A percentile compares a stretch with the other conserved stretches of the same genome.
Conservation (phyloP, 2,329 filamentous ascomycete genomes). For the Aspergillus tanneri region DNA sequence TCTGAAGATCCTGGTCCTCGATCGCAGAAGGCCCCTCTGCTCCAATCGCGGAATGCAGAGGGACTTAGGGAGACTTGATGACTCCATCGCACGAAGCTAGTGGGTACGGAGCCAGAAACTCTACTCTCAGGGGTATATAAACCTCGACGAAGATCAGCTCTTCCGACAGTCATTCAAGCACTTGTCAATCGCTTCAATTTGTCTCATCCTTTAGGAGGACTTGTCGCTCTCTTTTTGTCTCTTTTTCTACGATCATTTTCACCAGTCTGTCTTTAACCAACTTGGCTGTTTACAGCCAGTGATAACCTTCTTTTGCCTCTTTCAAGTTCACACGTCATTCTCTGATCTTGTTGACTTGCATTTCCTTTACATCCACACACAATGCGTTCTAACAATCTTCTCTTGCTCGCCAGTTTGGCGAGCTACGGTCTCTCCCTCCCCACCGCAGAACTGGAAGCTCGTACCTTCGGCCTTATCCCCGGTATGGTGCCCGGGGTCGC, state of each 20-base stretch:
- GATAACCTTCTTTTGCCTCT: slow-evolving; percentile 16
- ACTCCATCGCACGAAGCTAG: slow-evolving; percentile 14
- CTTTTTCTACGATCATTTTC: slow-evolving; percentile 23
- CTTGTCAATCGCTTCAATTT: slow-evolving; percentile 26
- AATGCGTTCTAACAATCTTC: slow-evolving; percentile 28
- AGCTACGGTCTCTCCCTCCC: slow-evolving; percentile 34
- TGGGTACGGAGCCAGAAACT: slow-evolving; percentile 12
- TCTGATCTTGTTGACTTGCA: slow-evolving; percentile 7
- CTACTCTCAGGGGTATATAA: slow-evolving; percentile 38
- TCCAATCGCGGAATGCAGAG: slow-evolving; percentile 15
- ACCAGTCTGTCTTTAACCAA: slow-evolving; percentile 36
- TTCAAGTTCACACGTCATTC: slow-evolving; percentile 19
- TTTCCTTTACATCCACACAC: slow-evolving; percentile 18
- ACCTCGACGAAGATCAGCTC: slow-evolving; percentile 27
- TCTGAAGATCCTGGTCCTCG: slow-evolving; percentile 25
- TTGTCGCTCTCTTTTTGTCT: slow-evolving; percentile 21
- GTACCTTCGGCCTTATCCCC: slow-evolving; percentile 23
- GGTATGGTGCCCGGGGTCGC: slow-evolving; percentile 20
- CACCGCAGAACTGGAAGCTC: slow-evolving; percentile 30
- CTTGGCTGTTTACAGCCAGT: slow-evolving; percentile 23
- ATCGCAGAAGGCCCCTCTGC: slow-evolving; percentile 17
- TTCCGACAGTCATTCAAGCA: slow-evolving; percentile 18
- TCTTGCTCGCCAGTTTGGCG: slow-evolving; percentile 37
- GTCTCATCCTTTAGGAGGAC: slow-evolving; percentile 16
- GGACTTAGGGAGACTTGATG: slow-evolving; percentile 12